phyloP scores from a whole-genome alignment of 306 rosid genomes.

The Urtica urens region DNA sequence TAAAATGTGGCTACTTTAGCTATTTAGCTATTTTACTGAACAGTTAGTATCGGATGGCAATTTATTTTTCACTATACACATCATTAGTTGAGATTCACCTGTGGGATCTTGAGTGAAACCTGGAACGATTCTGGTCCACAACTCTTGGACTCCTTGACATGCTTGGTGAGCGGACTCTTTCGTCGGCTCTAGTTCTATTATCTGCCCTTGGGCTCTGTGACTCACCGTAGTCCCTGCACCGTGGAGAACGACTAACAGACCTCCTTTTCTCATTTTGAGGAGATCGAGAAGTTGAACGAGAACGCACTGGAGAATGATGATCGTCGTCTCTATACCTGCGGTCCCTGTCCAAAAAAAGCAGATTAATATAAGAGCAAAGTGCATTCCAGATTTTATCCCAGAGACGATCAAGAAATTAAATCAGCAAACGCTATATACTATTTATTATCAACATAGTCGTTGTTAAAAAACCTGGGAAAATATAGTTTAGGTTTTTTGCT shows the following conservation, averaged over 20 bases:
- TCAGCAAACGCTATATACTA: too few relatives aligned
- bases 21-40: too few relatives aligned
- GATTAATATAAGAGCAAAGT: too few relatives aligned
- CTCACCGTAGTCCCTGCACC: constrained; percentile 38
- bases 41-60: too few relatives aligned
- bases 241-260: too few relatives aligned
- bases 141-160: constrained; percentile 50
- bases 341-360: constrained; percentile 33
- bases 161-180: constrained; percentile 32
- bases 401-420: too few relatives aligned
- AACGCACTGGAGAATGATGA: constrained; percentile 50
- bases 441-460: too few relatives aligned
- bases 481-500: neutral
- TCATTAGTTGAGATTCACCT: constrained; percentile 53
- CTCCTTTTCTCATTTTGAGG: constrained; percentile 32
- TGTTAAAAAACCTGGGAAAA: constrained; percentile 17
- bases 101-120: constrained; percentile 52
- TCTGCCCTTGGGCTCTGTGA: constrained; percentile 48
- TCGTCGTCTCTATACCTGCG: constrained; percentile 48
- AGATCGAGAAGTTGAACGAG: constrained; percentile 72
- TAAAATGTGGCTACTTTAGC: too few relatives aligned
- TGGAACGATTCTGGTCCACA: constrained; percentile 36
- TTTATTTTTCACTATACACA: too few relatives aligned
- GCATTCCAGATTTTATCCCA: too few relatives aligned
- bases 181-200: constrained; percentile 36